A percentile compares a stretch with the other conserved stretches of the same genome.
Evolutionary conservation across 2,329 filamentous ascomycete genomes (phyloP).

Genomic region (Stachybotrys chlorohalonatus): DNA sequence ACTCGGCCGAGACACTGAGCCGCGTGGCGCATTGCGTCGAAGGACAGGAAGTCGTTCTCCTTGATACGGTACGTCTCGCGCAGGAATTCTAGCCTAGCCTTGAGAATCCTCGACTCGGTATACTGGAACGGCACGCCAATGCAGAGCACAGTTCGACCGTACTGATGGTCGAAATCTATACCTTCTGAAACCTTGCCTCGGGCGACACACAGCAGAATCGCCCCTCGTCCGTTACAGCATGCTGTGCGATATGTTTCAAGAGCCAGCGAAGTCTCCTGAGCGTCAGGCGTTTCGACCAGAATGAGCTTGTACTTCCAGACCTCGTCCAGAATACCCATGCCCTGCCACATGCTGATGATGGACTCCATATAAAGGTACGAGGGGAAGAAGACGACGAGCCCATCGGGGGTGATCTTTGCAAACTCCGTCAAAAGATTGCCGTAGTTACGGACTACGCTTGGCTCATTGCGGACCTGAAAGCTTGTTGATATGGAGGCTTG

Average conservation of each 20-base stretch:
- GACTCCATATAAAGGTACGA: slow-evolving; percentile 99
- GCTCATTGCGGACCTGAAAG: slow-evolving; percentile 93
- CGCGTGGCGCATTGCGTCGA: slow-evolving; percentile 98
- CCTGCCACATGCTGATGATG: slow-evolving; percentile 98
- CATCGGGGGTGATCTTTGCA: slow-evolving; percentile 89
- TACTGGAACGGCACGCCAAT: slow-evolving; percentile 99
- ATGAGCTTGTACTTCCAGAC: slow-evolving; percentile 99
- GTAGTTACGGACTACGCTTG: slow-evolving; percentile 94
- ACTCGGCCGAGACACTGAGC: slow-evolving; percentile 95
- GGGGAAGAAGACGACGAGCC: slow-evolving; percentile 98
- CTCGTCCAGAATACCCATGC: slow-evolving; percentile 93
- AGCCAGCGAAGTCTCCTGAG: slow-evolving; percentile 91
- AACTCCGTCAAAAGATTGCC: slow-evolving; percentile 91
- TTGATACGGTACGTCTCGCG: slow-evolving; percentile 93
- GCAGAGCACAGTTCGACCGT: slow-evolving; percentile 88
- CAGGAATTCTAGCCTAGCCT: slow-evolving; percentile 91
- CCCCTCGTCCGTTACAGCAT: slow-evolving; percentile 92
- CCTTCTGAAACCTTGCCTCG: slow-evolving; percentile 96
- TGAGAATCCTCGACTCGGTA: slow-evolving; percentile 93
- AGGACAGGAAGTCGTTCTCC: slow-evolving; percentile 95
- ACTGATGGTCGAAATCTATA: slow-evolving; percentile 99
- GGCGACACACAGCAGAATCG: slow-evolving; percentile 87
- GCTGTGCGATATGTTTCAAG: slow-evolving; percentile 95
- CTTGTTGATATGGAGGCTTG: slow-evolving; percentile 88
- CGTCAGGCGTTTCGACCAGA: slow-evolving; percentile 92